Evolutionary conservation across 371 early-diverging fungal species (phyloP).

Genomic region (Parasitella parasitica): DNA sequence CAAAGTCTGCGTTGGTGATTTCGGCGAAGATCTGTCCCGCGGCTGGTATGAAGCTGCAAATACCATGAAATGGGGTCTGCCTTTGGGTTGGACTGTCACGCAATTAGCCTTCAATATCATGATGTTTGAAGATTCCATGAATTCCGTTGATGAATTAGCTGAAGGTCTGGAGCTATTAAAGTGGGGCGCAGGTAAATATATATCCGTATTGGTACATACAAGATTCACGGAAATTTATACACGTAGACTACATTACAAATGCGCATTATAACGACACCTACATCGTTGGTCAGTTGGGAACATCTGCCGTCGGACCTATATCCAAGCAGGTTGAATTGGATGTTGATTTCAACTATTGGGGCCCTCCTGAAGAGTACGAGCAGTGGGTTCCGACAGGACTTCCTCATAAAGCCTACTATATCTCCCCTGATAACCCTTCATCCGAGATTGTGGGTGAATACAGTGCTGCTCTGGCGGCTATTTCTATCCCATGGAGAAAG

Average conservation of each 20-base stretch:
- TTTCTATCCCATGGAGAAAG: conserved; percentile 44
- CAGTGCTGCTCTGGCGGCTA: conserved; percentile 51
- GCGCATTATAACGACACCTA: conserved; percentile 52
- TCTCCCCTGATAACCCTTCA: conserved; percentile 50
- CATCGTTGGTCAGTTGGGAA: conserved; percentile 56
- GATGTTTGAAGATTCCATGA: conserved; percentile 53
- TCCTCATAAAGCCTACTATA: conserved; percentile 49
- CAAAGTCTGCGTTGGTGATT: conserved; percentile 52
- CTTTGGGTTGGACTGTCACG: conserved; percentile 51
- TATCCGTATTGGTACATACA: background rate
- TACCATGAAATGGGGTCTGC: conserved; percentile 66
- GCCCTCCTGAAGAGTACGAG: conserved; percentile 61
- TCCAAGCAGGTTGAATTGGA: conserved; percentile 49
- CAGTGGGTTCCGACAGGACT: conserved; percentile 53
- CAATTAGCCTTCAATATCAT: conserved; percentile 57
- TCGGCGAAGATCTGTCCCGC: conserved; percentile 55
- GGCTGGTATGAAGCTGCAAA: conserved; percentile 69
- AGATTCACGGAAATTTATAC: background rate
- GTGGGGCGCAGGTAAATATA: conserved; percentile 51
- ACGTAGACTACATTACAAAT: conserved; percentile 53
- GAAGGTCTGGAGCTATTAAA: conserved; percentile 51
- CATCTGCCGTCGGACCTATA: conserved; percentile 46
- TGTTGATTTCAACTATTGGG: conserved; percentile 61
- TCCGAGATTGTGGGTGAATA: conserved; percentile 59
- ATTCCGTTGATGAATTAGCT: conserved; percentile 50